Percentiles rank a stretch among this genome's conserved stretches.
phyloP scores from a whole-genome alignment of 202 grass and related monocot species.

The Carex sylvatica region DNA sequence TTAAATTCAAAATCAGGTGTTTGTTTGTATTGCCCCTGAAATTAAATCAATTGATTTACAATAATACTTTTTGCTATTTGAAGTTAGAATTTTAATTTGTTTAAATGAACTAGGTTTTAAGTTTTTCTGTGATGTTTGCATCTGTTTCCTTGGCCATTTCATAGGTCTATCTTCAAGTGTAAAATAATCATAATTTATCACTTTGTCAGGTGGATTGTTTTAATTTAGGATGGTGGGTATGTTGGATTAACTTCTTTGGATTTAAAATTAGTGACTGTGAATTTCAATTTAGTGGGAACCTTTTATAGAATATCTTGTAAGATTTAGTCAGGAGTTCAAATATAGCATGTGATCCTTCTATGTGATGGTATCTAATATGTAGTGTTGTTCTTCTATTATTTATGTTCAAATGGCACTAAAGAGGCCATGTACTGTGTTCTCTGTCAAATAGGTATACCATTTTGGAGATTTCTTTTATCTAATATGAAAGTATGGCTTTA shows the following conservation, averaged over 20 bases:
- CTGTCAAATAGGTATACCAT: neutral
- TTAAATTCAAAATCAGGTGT: constrained; percentile 4
- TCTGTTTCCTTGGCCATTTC: neutral
- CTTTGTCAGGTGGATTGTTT: neutral
- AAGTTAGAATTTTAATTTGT: neutral
- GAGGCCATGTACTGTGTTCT: neutral
- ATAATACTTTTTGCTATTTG: neutral
- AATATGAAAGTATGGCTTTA: neutral
- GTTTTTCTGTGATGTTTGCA: neutral
- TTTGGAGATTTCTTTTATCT: neutral
- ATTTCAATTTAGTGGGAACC: neutral
- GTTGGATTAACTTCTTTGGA: neutral
- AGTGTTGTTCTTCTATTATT: neutral
- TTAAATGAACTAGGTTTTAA: neutral
- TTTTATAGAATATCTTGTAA: neutral
- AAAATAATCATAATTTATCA: neutral
- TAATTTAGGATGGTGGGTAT: neutral
- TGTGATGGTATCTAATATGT: neutral
- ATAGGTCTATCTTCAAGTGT: neutral
- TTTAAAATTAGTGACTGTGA: neutral
- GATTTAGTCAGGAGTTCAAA: neutral
- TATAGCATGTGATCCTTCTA: neutral
- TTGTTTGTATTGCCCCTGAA: neutral
- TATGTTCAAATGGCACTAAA: neutral
- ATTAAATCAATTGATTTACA: neutral